Percentiles rank a stretch among this genome's conserved stretches.
Evolutionary conservation across 1,284 basidiomycete species (phyloP).

Genomic region (Ustilago trichophora): DNA sequence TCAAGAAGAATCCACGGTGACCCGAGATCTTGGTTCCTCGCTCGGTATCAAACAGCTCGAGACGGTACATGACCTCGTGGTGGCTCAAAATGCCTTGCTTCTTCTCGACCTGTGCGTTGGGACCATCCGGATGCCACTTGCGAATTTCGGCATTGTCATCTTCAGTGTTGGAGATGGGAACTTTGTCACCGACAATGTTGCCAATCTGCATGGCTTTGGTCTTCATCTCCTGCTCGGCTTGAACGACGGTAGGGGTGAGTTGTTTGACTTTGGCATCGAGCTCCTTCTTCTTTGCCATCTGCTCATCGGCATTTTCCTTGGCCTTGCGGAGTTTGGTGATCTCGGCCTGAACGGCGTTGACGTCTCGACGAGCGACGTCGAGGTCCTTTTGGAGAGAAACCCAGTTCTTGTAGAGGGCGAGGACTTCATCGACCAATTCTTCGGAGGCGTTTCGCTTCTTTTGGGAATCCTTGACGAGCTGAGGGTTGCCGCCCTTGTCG

Average conservation of each 20-base stretch:
- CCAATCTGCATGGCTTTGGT: conserved; percentile 83
- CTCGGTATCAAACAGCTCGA: conserved; percentile 96
- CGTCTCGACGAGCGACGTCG: conserved; percentile 80
- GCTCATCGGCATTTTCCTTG: conserved; percentile 88
- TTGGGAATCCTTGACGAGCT: conserved; percentile 90
- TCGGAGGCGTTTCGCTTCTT: conserved; percentile 86
- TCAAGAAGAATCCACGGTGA: conserved; percentile 95
- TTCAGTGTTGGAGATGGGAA: conserved; percentile 88
- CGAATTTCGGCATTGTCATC: conserved; percentile 87
- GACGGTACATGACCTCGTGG: conserved; percentile 90
- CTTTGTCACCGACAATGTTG: conserved; percentile 88
- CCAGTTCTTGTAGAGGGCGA: conserved; percentile 91
- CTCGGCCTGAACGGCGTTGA: conserved; percentile 91
- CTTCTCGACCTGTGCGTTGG: conserved; percentile 71
- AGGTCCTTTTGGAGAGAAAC: conserved; percentile 86
- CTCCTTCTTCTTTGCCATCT: conserved; percentile 79
- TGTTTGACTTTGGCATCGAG: conserved; percentile 82
- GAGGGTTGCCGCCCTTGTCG: conserved; percentile 84
- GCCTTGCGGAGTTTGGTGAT: conserved; percentile 93
- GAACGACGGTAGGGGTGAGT: conserved; percentile 71
- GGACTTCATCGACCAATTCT: conserved; percentile 91
- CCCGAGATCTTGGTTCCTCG: conserved; percentile 88
- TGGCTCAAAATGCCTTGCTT: conserved; percentile 83
- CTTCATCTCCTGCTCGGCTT: conserved; percentile 80
- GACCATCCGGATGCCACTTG: conserved; percentile 87